These are phyloP conservation scores for Pseudotulostoma volvatum DNA, from an alignment of 495 filamentous ascomycete species.

Conservation along the genomic window DNA sequence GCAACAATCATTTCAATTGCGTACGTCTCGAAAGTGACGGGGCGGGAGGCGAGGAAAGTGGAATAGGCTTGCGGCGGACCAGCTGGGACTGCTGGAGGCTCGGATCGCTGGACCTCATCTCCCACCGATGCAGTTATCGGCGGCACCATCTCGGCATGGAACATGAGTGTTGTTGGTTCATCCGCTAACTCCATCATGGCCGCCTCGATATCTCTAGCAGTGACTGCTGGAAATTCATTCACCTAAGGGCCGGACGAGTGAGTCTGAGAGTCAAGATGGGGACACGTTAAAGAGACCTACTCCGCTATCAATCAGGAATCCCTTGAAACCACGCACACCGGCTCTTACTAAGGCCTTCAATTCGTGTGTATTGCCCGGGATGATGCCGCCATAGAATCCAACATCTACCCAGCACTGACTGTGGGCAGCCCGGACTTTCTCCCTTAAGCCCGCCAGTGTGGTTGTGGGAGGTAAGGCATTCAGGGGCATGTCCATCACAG, in stretches of 20 bases:
- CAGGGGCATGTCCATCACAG: constrained; percentile 93
- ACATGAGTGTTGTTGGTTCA: constrained; percentile 80
- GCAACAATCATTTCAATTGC: constrained; percentile 77
- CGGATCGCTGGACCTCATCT: constrained; percentile 56
- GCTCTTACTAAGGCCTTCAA: constrained; percentile 64
- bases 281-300: constrained; percentile 47
- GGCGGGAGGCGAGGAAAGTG: constrained; percentile 85
- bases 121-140: constrained; percentile 69
- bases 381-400: constrained; percentile 90
- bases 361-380: constrained; percentile 75
- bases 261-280: constrained; percentile 2
- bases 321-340: constrained; percentile 92
- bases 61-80: constrained; percentile 68
- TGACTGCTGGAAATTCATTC: constrained; percentile 88
- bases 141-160: constrained; percentile 96
- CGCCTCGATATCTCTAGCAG: constrained; percentile 55
- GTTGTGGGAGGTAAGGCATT: constrained; percentile 97
- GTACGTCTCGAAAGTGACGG: constrained; percentile 78
- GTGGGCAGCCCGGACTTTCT: constrained; percentile 71
- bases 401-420: constrained; percentile 98
- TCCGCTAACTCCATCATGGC: constrained; percentile 68
- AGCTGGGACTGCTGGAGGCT: constrained; percentile 53
- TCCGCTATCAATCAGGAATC: constrained; percentile 91
- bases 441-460: constrained; percentile 62
- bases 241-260: constrained; percentile 36